Base-by-base conservation (phyloP, 1,284 basidiomycete species). In the Pyrrhoderma lamaoense region DNA sequence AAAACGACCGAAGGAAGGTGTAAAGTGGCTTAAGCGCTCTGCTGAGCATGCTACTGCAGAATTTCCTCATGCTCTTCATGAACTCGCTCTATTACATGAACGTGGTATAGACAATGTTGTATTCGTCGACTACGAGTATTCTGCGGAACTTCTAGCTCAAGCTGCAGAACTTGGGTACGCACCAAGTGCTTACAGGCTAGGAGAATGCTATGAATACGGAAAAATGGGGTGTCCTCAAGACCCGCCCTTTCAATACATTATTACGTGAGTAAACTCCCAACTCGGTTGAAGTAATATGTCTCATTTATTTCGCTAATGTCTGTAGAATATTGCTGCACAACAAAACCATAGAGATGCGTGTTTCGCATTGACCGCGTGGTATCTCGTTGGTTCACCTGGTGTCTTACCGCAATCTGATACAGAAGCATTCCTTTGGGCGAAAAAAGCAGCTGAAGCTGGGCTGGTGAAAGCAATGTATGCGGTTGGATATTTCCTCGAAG, bases 151-250 rank as follows among this genome's bases (percentile, higher is more conserved):
- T 11, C 73, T 99, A 37, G 95, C 96, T 0, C 90, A 96, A 65
- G 95, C 93, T 18, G 84, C 90, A 0, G 95, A 99, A 69, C 76
- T 99, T 45, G 93, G 93, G 9, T 98, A 98, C 68, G 93, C 95
- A 5, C 93, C 95, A 2, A 93, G 89, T 61, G 95, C 95, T 42
- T 93, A 95, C 72, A 85, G 93, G 60, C 72, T 99, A 52, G 95
- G 95, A 42, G 95, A 99, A 70, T 98, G 95, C 69, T 99, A 99
- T 68, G 95, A 99, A 72, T 99, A 98, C 69, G 96, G 95, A 38
- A 93, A 93, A 74, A 89, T 98, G 84, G 93, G 93, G 13, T 99
- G 95, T 63, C 95, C 95, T n/a, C 89, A 94, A 64, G 95, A 99
- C 66, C 93, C 1, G 95, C 96, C 16, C 74, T 99, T 53, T 94